Base-by-base conservation (phyloP, 768 basidiomycete genomes). In the Pluteus cervinus region DNA sequence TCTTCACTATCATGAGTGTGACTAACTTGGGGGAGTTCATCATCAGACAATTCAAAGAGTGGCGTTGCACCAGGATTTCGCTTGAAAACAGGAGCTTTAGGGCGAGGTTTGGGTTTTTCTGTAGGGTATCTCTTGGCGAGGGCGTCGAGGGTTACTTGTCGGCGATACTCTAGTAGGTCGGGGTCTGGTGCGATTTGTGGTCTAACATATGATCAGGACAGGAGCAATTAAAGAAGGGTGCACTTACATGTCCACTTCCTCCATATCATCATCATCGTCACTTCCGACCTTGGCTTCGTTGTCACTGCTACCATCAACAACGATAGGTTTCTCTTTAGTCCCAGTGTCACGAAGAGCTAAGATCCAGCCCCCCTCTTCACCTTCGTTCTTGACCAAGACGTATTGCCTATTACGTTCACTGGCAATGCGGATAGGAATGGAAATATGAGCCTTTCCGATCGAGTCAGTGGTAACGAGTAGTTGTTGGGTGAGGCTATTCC, bases 401-500 rank as follows among this genome's bases (percentile, higher is more conserved):
- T 99, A 99, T 56, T 96, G 81, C 55, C 79, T 82, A 52, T 98
- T 97, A 44, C 93, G 68, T 59, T 98, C 93, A 48, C 90, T 91
- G 1, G 96, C 96, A 44, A 99, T 87, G 15, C 96, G 76, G 22
- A 94, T 75, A 25, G 94, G 94, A 39, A 97, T 97, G 3, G 81
- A 79, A 33, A 97, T 73, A 53, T 90, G 76, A 0, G 89, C 87
- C 52, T 81, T 89, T 39, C 91, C 91, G 42, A 98, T 90, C 36
- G 73, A 86, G 54, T 97, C 92, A 2, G 92, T 96, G 11, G 96
- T 94, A 33, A 73, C 76, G 32, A 98, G 65, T 23, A 99, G 74
- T 52, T 94, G 90, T 49, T 98, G 96, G 2, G 96, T 98, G 45
- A 98, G 67, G 3, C 79, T 56, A 54, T 99, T 99, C 24, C 96